Conservation (phyloP, 2,329 filamentous ascomycete genomes). For the Fusarium chaquense region DNA sequence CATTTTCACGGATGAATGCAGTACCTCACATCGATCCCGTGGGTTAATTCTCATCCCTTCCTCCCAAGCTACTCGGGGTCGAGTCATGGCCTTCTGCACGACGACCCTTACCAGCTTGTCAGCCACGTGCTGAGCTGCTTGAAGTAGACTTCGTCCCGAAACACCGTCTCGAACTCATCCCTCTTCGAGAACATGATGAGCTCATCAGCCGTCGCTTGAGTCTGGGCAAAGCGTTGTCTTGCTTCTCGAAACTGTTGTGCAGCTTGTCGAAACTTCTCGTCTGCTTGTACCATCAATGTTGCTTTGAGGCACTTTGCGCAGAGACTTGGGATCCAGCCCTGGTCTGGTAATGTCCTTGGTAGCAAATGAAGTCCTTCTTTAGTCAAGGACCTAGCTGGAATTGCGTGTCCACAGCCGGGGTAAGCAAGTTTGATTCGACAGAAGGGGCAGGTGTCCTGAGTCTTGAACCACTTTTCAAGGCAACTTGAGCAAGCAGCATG, state of each 20-base stretch:
- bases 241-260: slow-evolving; percentile 28
- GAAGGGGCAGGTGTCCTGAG: slow-evolving; percentile 51
- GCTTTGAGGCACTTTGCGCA: slow-evolving; percentile 38
- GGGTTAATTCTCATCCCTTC: slow-evolving; percentile 4
- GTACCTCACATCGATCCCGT: neutral
- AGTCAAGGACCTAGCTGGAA: slow-evolving; percentile 46
- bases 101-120: slow-evolving; percentile 41
- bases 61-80: slow-evolving; percentile 9
- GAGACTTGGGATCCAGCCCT: slow-evolving; percentile 47
- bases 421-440: slow-evolving; percentile 50
- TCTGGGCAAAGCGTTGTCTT: slow-evolving; percentile 26
- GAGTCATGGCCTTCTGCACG: slow-evolving; percentile 21
- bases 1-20: neutral
- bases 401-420: slow-evolving; percentile 48
- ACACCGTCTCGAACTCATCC: slow-evolving; percentile 41
- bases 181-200: slow-evolving; percentile 27
- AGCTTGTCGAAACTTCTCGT: slow-evolving; percentile 27
- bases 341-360: slow-evolving; percentile 51
- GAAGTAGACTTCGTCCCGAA: slow-evolving; percentile 38
- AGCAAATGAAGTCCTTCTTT: slow-evolving; percentile 49
- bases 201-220: slow-evolving; percentile 29
- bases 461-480: slow-evolving; percentile 46
- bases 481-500: slow-evolving; percentile 52
- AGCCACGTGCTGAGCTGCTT: slow-evolving; percentile 43
- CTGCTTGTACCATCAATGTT: slow-evolving; percentile 15